phyloP scores from a whole-genome alignment of 306 rosid species.

The Sicyos edulis region DNA sequence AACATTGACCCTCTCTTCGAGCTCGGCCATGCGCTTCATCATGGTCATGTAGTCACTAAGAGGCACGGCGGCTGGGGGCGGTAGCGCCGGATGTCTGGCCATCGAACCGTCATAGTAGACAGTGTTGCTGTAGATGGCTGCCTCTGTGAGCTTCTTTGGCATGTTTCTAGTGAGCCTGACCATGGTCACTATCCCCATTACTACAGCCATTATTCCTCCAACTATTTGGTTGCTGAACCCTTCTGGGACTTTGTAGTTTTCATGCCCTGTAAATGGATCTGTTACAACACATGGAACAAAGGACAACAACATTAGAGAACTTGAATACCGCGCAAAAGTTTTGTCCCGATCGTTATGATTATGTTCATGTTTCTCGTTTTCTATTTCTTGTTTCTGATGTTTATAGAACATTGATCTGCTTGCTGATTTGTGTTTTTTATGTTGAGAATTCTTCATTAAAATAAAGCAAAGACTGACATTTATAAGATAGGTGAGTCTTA shows the following conservation, averaged over 20 bases:
- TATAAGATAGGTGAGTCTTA: too few relatives aligned
- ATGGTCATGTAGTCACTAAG: slow-evolving; percentile 41
- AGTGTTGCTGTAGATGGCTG: slow-evolving; percentile 38
- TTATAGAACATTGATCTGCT: too few relatives aligned
- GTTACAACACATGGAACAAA: slow-evolving; percentile 15
- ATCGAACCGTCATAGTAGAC: slow-evolving; percentile 28
- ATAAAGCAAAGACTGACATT: too few relatives aligned
- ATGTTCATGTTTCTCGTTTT: background rate
- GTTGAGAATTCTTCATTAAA: too few relatives aligned
- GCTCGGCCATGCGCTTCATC: slow-evolving; percentile 79
- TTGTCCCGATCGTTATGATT: background rate
- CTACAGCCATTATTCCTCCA: slow-evolving; percentile 56
- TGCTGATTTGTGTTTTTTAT: too few relatives aligned
- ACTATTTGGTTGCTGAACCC: slow-evolving; percentile 36
- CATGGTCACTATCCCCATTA: slow-evolving; percentile 57
- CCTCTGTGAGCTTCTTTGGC: slow-evolving; percentile 61
- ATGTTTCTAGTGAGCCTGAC: slow-evolving; percentile 52
- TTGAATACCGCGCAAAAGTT: background rate
- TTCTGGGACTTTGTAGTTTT: slow-evolving; percentile 31
- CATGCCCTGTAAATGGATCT: slow-evolving; percentile 27
- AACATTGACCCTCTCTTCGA: slow-evolving; percentile 56
- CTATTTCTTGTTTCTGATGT: too few relatives aligned
- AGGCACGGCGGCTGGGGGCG: slow-evolving; percentile 37
- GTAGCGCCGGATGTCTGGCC: slow-evolving; percentile 29
- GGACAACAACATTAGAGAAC: background rate